Evolutionary conservation across 2,329 filamentous ascomycete species (phyloP).

Genomic region (Raffaelea deltoideospora): DNA sequence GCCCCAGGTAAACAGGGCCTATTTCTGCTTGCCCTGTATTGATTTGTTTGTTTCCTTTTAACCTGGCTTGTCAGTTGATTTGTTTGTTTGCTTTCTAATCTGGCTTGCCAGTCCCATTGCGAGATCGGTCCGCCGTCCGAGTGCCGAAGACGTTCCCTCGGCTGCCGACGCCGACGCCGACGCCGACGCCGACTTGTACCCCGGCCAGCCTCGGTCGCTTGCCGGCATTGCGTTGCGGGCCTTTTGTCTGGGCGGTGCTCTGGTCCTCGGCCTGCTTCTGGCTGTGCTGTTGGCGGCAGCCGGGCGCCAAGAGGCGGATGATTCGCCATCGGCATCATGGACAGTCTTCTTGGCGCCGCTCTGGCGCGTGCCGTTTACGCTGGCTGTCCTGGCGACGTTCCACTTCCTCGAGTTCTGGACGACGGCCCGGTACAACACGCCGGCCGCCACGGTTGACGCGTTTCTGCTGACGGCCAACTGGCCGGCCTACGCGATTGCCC

Average conservation of each 20-base stretch:
- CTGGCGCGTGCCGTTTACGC: conserved; percentile 53
- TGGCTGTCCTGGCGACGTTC: conserved; percentile 57
- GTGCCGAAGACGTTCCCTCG: conserved; percentile 1
- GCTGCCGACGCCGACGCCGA: conserved; percentile 11
- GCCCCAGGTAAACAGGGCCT: too few relatives aligned
- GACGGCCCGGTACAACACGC: conserved; percentile 72
- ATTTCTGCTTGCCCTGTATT: too few relatives aligned
- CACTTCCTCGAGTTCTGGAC: conserved; percentile 96
- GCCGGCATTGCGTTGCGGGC: conserved; percentile 43
- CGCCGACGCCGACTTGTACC: conserved; percentile 20
- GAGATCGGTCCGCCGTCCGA: background rate
- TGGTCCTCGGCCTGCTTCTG: conserved; percentile 19
- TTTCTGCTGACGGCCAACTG: conserved; percentile 83
- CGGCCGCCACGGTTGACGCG: conserved; percentile 52
- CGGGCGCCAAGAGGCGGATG: conserved; percentile 11
- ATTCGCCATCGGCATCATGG: conserved; percentile 13
- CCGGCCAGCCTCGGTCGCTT: conserved; percentile 38
- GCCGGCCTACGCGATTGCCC: conserved; percentile 68
- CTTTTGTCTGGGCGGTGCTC: conserved; percentile 32
- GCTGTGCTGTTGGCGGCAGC: background rate
- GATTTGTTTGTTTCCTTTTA: too few relatives aligned
- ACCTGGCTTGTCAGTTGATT: too few relatives aligned
- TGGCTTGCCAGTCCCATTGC: background rate
- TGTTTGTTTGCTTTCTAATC: background rate
- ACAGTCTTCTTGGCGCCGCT: conserved; percentile 28